Evolutionary conservation across 495 filamentous ascomycete genomes (phyloP), one percentile per base, ranked within the genome.

Genomic region (Tuber borchii): DNA sequence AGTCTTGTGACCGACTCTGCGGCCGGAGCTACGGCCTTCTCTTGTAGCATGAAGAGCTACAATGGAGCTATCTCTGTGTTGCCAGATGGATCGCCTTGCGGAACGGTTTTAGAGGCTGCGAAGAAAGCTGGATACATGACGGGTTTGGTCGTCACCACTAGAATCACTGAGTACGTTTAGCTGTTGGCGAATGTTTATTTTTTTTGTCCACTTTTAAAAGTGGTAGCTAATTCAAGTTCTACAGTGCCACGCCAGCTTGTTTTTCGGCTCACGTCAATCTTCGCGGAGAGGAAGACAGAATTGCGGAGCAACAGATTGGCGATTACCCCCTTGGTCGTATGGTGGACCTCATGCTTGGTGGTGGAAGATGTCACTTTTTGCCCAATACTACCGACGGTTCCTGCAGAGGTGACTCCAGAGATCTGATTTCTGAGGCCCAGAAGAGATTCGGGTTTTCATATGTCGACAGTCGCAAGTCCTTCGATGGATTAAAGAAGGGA

Each of bases 21-120:
- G 4, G 95, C 95, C 46, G 95, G 95, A 19, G 95, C 95, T 12
- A 99, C 95, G 1, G 95, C 95, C 1, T 99, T 99, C 84, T 94
- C 92, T 1, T 99, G 95, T 78, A 93, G 90, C 10, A 82, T 86
- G 78, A 99, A 99, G 87, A 95, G 90, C 83, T 99, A 98, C 84
- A 99, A 99, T 83, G 93, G 92, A 22, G 95, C 95, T 72, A 98
- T 99, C 78, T 91, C 93, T 22, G 91, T 96, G 79, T 86, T 95
- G 20, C 94, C 94, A 0, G 90, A 95, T 82, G 90, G 90, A 82
- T 88, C 88, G 4, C 93, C 95, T 2, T 99, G 95, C 82, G 96
- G 95, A 5, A 97, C 93, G 2, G 93, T 99, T 3, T 88, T 99
- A 39, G 95, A 99, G 86, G 95, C 95, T 0, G 95, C 95, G 72